phyloP scores from a whole-genome alignment of 139 green algal genomes.

The Closterium sp. region DNA sequence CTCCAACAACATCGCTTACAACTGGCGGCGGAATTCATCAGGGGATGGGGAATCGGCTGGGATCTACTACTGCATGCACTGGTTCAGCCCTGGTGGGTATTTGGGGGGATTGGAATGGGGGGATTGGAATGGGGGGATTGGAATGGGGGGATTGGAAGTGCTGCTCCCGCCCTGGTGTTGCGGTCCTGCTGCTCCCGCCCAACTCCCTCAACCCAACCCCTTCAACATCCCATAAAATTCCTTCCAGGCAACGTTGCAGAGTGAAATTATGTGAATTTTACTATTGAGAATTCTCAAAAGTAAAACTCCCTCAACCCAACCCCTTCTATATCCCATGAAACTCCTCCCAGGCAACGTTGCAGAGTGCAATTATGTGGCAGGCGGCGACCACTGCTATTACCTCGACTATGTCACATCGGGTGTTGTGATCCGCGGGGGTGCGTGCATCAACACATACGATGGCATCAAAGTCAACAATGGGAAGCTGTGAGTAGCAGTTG shows the following conservation, averaged over 20 bases:
- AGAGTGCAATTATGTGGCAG: constrained; percentile 12
- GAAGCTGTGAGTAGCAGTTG: not conserved
- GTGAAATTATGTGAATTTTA: no score
- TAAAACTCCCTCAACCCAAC: no score
- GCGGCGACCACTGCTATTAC: constrained; percentile 20
- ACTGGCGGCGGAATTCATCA: not conserved
- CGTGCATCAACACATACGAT: constrained; percentile 7
- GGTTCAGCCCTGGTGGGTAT: not conserved
- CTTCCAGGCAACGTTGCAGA: not conserved
- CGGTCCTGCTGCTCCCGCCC: no score
- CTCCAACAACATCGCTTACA: not conserved
- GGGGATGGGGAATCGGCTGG: not conserved
- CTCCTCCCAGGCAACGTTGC: not conserved
- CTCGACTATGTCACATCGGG: not conserved
- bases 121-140: no score
- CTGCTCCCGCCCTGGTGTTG: no score
- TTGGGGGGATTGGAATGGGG: no score
- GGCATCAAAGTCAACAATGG: constrained; percentile 33
- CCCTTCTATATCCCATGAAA: no score
- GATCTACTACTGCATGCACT: constrained; percentile 17
- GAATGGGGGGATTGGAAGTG: no score
- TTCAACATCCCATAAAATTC: no score
- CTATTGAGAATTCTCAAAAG: no score
- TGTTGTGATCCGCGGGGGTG: not conserved
- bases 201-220: no score